These are phyloP conservation scores for Acanthamoeba triangularis DNA, from an alignment of 208 protist genomes.

Conservation along the genomic window DNA sequence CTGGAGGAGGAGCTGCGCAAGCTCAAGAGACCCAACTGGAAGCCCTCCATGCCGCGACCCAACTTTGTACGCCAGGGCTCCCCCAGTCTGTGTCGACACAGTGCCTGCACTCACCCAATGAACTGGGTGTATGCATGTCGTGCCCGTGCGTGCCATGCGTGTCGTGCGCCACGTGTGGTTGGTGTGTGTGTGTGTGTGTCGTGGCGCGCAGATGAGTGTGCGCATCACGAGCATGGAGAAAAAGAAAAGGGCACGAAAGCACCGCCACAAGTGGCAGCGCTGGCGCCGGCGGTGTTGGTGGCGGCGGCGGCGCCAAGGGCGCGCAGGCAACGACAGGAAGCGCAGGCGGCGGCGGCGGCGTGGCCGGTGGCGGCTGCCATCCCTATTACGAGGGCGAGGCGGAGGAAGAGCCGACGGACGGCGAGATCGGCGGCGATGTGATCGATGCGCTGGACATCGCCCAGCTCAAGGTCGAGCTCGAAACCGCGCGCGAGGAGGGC, in stretches of 20 bases:
- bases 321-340: neutral
- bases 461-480: conserved; percentile 54
- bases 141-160: too few relatives aligned
- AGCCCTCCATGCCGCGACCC: neutral
- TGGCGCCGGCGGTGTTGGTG: neutral
- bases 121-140: too few relatives aligned
- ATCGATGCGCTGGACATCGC: conserved; percentile 22
- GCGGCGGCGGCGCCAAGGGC: neutral
- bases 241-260: neutral
- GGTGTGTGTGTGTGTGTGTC: too few relatives aligned
- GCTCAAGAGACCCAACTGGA: conserved; percentile 52
- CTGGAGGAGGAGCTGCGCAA: conserved; percentile 40
- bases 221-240: conserved; percentile 21
- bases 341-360: neutral
- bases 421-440: neutral
- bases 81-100: neutral
- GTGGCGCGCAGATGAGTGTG: neutral
- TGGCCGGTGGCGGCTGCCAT: neutral
- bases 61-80: conserved; percentile 1
- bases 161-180: too few relatives aligned
- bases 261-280: neutral
- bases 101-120: too few relatives aligned
- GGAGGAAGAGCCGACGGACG: neutral
- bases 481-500: conserved; percentile 6
- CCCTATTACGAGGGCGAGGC: neutral